Conservation (phyloP, 163 green algal genomes). For the Smithsoniella earleae region DNA sequence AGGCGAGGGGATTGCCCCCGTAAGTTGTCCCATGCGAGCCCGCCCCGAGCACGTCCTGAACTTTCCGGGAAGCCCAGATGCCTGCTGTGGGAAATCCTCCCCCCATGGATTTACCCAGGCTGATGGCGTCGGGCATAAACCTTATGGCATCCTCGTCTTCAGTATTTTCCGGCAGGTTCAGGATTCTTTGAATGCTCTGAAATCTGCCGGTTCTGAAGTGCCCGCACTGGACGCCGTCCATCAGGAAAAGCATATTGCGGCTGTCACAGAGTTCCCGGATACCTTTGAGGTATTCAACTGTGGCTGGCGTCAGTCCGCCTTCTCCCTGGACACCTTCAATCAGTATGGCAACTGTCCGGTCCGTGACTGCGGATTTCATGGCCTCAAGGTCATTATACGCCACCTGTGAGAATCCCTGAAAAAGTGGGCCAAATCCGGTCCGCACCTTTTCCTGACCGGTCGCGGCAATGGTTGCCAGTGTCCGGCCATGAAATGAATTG, state of each 20-base stretch:
- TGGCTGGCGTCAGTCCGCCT: conserved; percentile 46
- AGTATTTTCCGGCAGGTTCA: too few species aligned
- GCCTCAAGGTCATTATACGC: conserved; percentile 10
- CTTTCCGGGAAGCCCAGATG: too few species aligned
- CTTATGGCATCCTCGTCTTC: conserved; percentile 50
- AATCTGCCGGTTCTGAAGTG: conserved; percentile 78
- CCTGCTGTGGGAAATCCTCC: too few species aligned
- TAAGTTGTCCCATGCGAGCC: conserved; percentile 95
- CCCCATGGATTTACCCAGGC: too few species aligned
- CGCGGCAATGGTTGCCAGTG: conserved; percentile 52
- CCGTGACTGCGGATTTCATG: conserved; percentile 42
- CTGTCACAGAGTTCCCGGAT: conserved; percentile 85
- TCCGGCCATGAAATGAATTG: too few species aligned
- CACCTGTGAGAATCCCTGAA: conserved; percentile 8
- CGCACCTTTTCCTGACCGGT: background rate
- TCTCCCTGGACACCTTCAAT: conserved; percentile 84
- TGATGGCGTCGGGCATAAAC: too few species aligned
- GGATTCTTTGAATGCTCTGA: too few species aligned
- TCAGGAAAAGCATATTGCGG: conserved; percentile 82
- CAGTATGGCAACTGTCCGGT: conserved; percentile 83
- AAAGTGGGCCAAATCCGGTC: background rate
- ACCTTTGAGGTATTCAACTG: conserved; percentile 64
- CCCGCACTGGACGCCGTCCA: conserved; percentile 83
- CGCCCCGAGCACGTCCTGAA: conserved; percentile 75
- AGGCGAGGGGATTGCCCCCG: conserved; percentile 91